A percentile compares a stretch with the other conserved stretches of the same genome.
Evolutionary conservation across 306 rosid species (phyloP).

Genomic region (Trifolium dubium): DNA sequence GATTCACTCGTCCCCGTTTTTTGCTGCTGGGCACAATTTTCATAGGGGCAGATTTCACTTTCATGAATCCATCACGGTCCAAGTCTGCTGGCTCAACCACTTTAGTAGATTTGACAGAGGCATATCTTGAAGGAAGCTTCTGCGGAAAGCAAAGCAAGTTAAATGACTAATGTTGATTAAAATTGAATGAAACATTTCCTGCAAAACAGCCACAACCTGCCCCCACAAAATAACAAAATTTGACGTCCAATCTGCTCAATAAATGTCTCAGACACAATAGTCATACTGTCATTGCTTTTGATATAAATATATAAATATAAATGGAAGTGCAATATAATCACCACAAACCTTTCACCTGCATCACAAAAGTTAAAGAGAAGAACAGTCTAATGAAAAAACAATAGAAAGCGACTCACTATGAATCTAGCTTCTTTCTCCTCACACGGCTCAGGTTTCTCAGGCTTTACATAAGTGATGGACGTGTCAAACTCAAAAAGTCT

Average conservation of each 20-base stretch:
- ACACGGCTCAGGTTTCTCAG: slow-evolving; percentile 61
- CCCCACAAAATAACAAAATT: slow-evolving; percentile 8
- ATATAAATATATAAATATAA: too few relatives aligned
- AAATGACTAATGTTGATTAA: slow-evolving; percentile 6
- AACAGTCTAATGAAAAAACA: background rate
- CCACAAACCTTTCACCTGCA: slow-evolving; percentile 9
- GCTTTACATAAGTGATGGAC: slow-evolving; percentile 54
- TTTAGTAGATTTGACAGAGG: slow-evolving; percentile 54
- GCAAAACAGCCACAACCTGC: slow-evolving; percentile 5
- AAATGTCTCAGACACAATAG: slow-evolving; percentile 9
- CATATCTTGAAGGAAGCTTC: slow-evolving; percentile 70
- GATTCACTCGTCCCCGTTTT: slow-evolving; percentile 67
- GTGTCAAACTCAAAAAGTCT: slow-evolving; percentile 82
- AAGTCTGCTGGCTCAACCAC: slow-evolving; percentile 52
- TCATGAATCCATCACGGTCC: slow-evolving; percentile 48
- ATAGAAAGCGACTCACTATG: slow-evolving; percentile 50
- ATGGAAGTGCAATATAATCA: background rate
- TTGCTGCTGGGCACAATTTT: slow-evolving; percentile 55
- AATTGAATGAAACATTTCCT: slow-evolving; percentile 7
- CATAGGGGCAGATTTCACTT: slow-evolving; percentile 49
- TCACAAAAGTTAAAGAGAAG: slow-evolving; percentile 16
- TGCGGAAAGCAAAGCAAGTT: slow-evolving; percentile 48
- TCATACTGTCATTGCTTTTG: too few relatives aligned
- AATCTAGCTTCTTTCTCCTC: slow-evolving; percentile 53
- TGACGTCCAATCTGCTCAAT: slow-evolving; percentile 16